phyloP scores from a whole-genome alignment of 192 early-diverging fungal species.

The Coemansia sp. region DNA sequence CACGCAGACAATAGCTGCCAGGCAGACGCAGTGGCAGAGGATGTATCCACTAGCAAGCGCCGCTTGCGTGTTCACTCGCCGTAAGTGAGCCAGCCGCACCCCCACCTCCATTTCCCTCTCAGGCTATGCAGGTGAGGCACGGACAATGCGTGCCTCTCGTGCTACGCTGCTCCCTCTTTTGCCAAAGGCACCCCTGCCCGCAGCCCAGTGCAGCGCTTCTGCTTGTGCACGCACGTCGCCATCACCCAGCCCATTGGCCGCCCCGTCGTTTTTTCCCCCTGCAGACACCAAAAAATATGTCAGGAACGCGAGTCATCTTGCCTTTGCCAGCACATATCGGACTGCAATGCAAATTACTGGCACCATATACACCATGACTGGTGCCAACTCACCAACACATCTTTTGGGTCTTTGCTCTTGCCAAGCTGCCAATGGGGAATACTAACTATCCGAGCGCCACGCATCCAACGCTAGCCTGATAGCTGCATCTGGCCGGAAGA shows the following conservation, averaged over 20 bases:
- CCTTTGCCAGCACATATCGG: too few species aligned
- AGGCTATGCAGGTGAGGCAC: not conserved
- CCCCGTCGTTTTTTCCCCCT: not conserved
- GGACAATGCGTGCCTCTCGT: not conserved
- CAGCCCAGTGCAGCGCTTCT: not conserved
- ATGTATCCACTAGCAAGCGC: not conserved
- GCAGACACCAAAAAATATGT: not conserved
- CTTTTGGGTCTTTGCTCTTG: too few species aligned
- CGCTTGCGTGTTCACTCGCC: not conserved
- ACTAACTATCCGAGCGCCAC: too few species aligned
- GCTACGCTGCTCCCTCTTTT: not conserved
- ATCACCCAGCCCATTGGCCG: not conserved
- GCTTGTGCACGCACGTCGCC: not conserved
- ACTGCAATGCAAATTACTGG: too few species aligned
- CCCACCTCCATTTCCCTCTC: not conserved
- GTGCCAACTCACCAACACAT: too few species aligned
- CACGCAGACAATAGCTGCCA: not conserved
- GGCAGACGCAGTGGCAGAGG: not conserved
- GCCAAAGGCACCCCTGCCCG: constrained; percentile 1
- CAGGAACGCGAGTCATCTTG: too few species aligned
- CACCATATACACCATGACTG: too few species aligned
- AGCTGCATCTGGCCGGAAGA: too few species aligned
- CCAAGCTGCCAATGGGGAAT: too few species aligned
- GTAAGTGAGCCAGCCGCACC: too few species aligned
- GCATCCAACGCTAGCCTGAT: too few species aligned